phyloP scores from a whole-genome alignment of 306 rosid genomes.

The Prunus salicina region DNA sequence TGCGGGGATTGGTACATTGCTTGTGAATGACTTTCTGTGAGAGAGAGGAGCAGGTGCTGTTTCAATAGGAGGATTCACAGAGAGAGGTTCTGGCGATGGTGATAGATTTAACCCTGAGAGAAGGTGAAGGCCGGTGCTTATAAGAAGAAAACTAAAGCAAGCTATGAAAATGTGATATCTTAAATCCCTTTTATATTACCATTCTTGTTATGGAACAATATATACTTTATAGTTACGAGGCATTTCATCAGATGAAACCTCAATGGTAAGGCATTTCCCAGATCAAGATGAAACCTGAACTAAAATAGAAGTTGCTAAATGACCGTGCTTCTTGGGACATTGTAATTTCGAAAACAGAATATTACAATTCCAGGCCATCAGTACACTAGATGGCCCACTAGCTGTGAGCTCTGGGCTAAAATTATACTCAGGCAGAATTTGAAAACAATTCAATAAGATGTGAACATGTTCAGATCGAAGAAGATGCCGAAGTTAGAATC shows the following conservation, averaged over 20 bases:
- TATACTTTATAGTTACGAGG: background rate
- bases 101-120: conserved; percentile 46
- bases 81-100: conserved; percentile 47
- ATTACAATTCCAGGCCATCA: background rate
- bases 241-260: background rate
- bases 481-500: background rate
- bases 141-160: conserved; percentile 15
- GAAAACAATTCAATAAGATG: background rate
- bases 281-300: conserved; percentile 13
- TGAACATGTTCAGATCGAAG: conserved; percentile 15
- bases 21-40: conserved; percentile 37
- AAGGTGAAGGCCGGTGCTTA: conserved; percentile 3
- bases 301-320: background rate
- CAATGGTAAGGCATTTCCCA: background rate
- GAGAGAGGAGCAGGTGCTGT: conserved; percentile 34
- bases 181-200: background rate
- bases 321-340: background rate
- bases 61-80: conserved; percentile 41
- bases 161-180: conserved; percentile 2
- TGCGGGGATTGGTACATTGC: conserved; percentile 42
- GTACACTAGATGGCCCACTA: background rate
- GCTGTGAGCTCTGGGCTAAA: conserved; percentile 5
- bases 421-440: background rate
- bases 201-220: background rate
- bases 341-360: background rate